These are phyloP conservation scores for Eucalyptus regnans DNA, from an alignment of 345 rosid species.

Conservation along the genomic window DNA sequence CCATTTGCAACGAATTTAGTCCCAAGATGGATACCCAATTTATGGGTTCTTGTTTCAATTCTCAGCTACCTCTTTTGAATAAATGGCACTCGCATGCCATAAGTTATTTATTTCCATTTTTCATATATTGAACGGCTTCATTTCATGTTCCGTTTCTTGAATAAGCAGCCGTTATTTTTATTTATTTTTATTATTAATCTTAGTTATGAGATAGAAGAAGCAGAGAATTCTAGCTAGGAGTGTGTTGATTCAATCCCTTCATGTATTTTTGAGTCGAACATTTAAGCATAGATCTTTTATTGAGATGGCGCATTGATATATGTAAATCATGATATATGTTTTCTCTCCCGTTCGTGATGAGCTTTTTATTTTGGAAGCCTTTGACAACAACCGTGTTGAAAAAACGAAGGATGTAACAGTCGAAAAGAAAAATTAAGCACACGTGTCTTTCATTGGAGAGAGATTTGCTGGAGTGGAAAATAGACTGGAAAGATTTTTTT, in stretches of 20 bases:
- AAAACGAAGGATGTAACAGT: not conserved
- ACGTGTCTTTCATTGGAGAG: not conserved
- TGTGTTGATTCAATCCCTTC: not conserved
- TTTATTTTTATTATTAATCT: not conserved
- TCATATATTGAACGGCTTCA: not conserved
- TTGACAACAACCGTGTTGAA: not conserved
- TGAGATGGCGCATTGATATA: not conserved
- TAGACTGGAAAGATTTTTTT: not conserved
- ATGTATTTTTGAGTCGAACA: not conserved
- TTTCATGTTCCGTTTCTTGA: not conserved
- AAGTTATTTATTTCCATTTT: too few relatives aligned
- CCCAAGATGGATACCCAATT: not conserved
- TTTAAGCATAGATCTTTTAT: not conserved
- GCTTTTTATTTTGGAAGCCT: not conserved
- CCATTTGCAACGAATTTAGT: not conserved
- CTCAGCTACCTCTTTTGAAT: not conserved
- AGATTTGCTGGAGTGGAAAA: not conserved
- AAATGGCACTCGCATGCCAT: not conserved
- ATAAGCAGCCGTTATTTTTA: not conserved
- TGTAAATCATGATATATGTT: not conserved
- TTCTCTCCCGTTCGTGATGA: not conserved
- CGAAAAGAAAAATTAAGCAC: not conserved
- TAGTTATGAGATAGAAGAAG: not conserved
- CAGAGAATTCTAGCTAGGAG: not conserved
- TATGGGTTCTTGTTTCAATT: not conserved